Evolutionary conservation across 2,329 filamentous ascomycete species (phyloP).

Genomic region (Epichloe brachyelytri): DNA sequence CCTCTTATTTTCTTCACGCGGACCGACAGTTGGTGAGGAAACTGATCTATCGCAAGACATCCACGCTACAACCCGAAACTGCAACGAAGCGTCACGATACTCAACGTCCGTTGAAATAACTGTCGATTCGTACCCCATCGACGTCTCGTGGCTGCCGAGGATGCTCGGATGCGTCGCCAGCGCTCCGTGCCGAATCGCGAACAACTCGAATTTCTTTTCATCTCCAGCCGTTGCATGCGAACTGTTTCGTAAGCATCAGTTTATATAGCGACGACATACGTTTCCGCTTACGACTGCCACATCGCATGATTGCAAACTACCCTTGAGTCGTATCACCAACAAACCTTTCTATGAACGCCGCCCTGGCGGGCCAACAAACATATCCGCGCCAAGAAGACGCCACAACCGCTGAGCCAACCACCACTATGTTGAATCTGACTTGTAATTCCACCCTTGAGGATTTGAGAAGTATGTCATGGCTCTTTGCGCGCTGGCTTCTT

Average conservation of each 20-base stretch:
- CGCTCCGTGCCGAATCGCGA: background rate
- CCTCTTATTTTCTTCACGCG: too few relatives aligned
- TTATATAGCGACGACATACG: background rate
- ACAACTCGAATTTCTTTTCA: too few relatives aligned
- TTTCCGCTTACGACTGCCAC: background rate
- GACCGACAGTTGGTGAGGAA: too few relatives aligned
- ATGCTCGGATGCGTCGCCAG: background rate
- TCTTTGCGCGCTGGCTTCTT: background rate
- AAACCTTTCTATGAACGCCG: background rate
- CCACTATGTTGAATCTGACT: constrained; percentile 21
- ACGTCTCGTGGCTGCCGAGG: background rate
- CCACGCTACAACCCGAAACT: background rate
- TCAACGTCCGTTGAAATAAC: too few relatives aligned
- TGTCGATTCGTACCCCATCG: too few relatives aligned
- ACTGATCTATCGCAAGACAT: background rate
- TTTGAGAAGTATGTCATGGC: constrained; percentile 24
- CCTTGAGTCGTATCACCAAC: background rate
- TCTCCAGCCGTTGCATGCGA: too few relatives aligned
- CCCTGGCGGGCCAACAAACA: background rate
- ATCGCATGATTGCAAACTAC: background rate
- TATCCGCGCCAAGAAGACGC: background rate
- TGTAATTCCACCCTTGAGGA: constrained; percentile 32
- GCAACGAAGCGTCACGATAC: too few relatives aligned
- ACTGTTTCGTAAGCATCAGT: too few relatives aligned
- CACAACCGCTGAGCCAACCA: background rate